Conservation (phyloP, 805 yeast genomes). For the Kuraishia floccosa region DNA sequence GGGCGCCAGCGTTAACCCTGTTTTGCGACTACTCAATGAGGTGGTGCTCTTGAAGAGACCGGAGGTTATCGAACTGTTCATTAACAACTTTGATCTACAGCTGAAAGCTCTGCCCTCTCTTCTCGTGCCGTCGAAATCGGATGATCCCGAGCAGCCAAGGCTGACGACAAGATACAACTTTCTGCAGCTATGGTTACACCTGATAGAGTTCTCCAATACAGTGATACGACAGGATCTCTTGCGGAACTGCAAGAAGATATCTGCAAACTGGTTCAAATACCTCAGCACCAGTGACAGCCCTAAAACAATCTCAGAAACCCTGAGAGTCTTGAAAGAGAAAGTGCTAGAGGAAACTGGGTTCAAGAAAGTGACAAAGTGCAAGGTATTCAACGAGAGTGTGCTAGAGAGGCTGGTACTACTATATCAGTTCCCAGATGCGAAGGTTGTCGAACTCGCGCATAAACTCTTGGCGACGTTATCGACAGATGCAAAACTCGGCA, state of each 20-base stretch:
- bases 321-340: constrained; percentile 34
- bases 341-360: constrained; percentile 51
- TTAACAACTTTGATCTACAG: constrained; percentile 58
- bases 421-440: constrained; percentile 16
- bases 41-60: constrained; percentile 40
- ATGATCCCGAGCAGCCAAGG: constrained; percentile 33
- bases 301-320: constrained; percentile 23
- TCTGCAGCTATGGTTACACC: constrained; percentile 46
- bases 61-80: constrained; percentile 40
- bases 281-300: constrained; percentile 42
- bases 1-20: constrained; percentile 50
- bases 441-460: constrained; percentile 25
- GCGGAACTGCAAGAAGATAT: constrained; percentile 40
- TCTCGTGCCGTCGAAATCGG: constrained; percentile 39
- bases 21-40: constrained; percentile 42
- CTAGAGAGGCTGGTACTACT: constrained; percentile 46
- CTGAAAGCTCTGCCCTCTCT: constrained; percentile 51
- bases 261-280: constrained; percentile 59
- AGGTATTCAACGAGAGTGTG: constrained; percentile 69
- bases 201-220: constrained; percentile 38
- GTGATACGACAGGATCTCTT: constrained; percentile 56
- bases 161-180: constrained; percentile 45
- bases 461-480: constrained; percentile 36
- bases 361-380: constrained; percentile 59
- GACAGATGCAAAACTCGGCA: constrained; percentile 37